phyloP scores from a whole-genome alignment of 805 yeast genomes.

The Teunomyces panamensis region DNA sequence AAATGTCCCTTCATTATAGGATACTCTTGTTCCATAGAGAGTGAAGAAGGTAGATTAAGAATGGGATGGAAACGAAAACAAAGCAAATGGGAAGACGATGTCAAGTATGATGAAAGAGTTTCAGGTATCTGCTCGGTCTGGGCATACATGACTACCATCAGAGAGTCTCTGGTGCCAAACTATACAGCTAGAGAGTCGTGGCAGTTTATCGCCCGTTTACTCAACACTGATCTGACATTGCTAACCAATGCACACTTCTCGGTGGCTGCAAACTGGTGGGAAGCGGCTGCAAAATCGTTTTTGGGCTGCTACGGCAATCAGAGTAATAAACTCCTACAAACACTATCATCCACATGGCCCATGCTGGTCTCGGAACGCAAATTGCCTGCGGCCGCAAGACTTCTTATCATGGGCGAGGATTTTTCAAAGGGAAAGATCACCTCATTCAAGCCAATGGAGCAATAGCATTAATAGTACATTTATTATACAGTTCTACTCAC shows the following conservation, averaged over 20 bases:
- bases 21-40: slow-evolving; percentile 66
- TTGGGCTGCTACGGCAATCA: slow-evolving; percentile 62
- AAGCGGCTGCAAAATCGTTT: slow-evolving; percentile 64
- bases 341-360: slow-evolving; percentile 53
- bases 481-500: slow-evolving; percentile 44
- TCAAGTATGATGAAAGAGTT: slow-evolving; percentile 78
- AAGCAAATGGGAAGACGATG: slow-evolving; percentile 57
- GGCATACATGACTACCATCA: slow-evolving; percentile 59
- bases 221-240: slow-evolving; percentile 52
- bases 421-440: slow-evolving; percentile 54
- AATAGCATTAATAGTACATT: slow-evolving; percentile 11
- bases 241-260: slow-evolving; percentile 69
- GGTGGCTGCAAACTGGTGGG: slow-evolving; percentile 88
- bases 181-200: slow-evolving; percentile 42
- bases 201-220: slow-evolving; percentile 68
- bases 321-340: slow-evolving; percentile 56
- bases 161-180: slow-evolving; percentile 23
- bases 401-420: slow-evolving; percentile 77
- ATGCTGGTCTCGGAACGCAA: slow-evolving; percentile 45
- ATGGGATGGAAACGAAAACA: slow-evolving; percentile 85
- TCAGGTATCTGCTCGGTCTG: slow-evolving; percentile 83
- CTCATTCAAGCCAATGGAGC: slow-evolving; percentile 44
- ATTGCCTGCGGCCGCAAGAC: slow-evolving; percentile 76
- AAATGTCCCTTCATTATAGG: slow-evolving; percentile 91
- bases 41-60: slow-evolving; percentile 73